Percentiles rank a stretch among this genome's conserved stretches.
Conservation (phyloP, 441 rosid genomes). For the Aleurites moluccanus region DNA sequence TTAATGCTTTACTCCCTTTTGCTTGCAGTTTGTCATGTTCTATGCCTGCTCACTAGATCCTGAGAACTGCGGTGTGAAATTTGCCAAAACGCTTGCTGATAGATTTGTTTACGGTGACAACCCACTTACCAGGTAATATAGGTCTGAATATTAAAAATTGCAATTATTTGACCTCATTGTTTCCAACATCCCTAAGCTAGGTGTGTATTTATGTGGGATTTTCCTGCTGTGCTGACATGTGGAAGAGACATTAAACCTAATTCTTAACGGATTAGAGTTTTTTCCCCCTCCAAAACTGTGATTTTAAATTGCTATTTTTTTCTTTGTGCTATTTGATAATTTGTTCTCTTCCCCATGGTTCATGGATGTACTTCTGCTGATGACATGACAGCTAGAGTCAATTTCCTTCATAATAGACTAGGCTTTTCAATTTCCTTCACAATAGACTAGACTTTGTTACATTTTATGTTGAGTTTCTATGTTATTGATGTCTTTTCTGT, state of each 20-base stretch:
- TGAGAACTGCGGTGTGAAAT: constrained; percentile 65
- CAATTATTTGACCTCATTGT: neutral
- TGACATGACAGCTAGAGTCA: neutral
- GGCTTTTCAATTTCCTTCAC: neutral
- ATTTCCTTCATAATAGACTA: neutral
- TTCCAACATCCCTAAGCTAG: neutral
- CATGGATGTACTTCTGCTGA: neutral
- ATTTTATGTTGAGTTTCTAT: neutral
- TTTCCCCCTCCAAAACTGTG: neutral
- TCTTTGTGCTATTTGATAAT: neutral
- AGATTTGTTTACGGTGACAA: constrained; percentile 41
- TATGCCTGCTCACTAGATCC: constrained; percentile 87
- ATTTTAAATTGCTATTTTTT: neutral
- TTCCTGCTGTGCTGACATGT: neutral
- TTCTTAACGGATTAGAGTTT: neutral
- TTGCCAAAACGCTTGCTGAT: constrained; percentile 55
- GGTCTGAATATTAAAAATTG: neutral
- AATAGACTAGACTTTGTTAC: neutral
- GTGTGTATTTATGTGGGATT: neutral
- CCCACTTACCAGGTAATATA: constrained; percentile 53
- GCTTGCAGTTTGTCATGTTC: constrained; percentile 80
- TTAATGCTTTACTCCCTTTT: constrained; percentile 15
- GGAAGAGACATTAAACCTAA: neutral
- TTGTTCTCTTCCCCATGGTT: neutral
- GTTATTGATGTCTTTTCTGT: neutral